Percentiles rank a stretch among this genome's conserved stretches.
phyloP scores from a whole-genome alignment of 371 early-diverging fungal genomes.

The Mucor indicus region DNA sequence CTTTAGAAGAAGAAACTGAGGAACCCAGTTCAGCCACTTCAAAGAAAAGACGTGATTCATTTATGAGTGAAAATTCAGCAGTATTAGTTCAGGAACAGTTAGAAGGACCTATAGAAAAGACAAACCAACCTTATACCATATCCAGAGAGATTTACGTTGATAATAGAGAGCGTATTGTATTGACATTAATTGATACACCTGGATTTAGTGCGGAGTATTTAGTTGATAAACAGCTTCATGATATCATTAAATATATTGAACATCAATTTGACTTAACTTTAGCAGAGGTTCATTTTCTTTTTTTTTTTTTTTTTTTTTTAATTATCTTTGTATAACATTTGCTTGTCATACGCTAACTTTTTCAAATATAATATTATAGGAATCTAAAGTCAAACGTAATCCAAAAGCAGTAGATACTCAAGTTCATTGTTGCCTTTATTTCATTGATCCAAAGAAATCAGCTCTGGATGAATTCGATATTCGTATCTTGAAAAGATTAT shows the following conservation, averaged over 20 bases:
- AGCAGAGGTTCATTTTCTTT: constrained; percentile 72
- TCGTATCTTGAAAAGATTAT: constrained; percentile 82
- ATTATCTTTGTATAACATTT: background rate
- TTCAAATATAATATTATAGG: too few species aligned
- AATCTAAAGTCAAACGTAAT: constrained; percentile 72
- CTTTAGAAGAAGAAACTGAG: too few species aligned
- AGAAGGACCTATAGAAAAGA: constrained; percentile 45
- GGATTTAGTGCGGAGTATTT: constrained; percentile 59
- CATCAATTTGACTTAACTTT: constrained; percentile 77
- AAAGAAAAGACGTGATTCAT: constrained; percentile 29
- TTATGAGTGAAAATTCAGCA: constrained; percentile 28
- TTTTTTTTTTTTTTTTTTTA: too few species aligned
- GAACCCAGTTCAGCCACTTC: constrained; percentile 5
- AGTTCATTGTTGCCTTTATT: constrained; percentile 97
- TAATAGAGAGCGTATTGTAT: too few species aligned
- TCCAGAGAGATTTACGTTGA: constrained; percentile 63
- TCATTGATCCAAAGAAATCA: constrained; percentile 79
- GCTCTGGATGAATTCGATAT: constrained; percentile 85
- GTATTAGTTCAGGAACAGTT: constrained; percentile 17
- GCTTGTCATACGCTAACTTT: too few species aligned
- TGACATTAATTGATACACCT: constrained; percentile 88
- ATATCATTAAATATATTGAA: constrained; percentile 65
- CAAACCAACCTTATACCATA: constrained; percentile 46
- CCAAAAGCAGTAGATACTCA: constrained; percentile 77
- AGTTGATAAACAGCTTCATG: constrained; percentile 58